Conservation (phyloP, 140 eudicot genomes). For the Cichorium intybus region DNA sequence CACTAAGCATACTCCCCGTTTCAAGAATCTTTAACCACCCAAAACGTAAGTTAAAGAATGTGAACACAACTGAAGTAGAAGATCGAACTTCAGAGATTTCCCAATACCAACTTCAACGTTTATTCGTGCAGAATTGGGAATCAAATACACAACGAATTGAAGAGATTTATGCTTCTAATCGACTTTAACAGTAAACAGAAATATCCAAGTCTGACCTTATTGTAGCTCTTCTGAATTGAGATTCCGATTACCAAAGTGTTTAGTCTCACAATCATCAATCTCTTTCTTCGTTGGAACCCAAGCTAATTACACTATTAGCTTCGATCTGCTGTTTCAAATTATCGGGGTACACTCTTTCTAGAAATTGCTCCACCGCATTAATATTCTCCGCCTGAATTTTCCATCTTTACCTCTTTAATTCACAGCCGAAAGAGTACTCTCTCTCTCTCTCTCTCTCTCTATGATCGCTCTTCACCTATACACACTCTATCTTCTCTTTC, state of each 20-base stretch:
- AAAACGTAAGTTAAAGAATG: conserved; percentile 25
- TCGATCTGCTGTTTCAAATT: conserved; percentile 16
- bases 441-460: conserved; percentile 30
- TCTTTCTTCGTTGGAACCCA: conserved; percentile 33
- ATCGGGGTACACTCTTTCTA: conserved; percentile 17
- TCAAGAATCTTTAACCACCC: conserved; percentile 14
- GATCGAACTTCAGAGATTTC: conserved; percentile 19
- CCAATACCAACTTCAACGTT: conserved; percentile 35
- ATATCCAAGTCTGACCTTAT: conserved; percentile 47
- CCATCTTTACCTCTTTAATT: not conserved
- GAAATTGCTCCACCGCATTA: conserved; percentile 30
- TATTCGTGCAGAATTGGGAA: conserved; percentile 20
- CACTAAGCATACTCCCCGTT: conserved; percentile 9
- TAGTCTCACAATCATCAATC: conserved; percentile 21
- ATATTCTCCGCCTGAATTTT: conserved; percentile 9
- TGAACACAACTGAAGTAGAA: conserved; percentile 1
- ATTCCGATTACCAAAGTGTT: conserved; percentile 12
- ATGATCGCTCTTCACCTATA: conserved; percentile 33
- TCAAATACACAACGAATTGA: conserved; percentile 15
- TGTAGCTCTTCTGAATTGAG: conserved; percentile 30
- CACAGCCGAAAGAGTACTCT: conserved; percentile 14
- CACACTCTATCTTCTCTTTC: conserved; percentile 40
- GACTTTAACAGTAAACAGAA: conserved; percentile 4
- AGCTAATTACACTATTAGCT: conserved; percentile 15
- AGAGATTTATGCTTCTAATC: conserved; percentile 39